Evolutionary conservation across 306 rosid genomes (phyloP).

Genomic region (Leucaena leucocephala): DNA sequence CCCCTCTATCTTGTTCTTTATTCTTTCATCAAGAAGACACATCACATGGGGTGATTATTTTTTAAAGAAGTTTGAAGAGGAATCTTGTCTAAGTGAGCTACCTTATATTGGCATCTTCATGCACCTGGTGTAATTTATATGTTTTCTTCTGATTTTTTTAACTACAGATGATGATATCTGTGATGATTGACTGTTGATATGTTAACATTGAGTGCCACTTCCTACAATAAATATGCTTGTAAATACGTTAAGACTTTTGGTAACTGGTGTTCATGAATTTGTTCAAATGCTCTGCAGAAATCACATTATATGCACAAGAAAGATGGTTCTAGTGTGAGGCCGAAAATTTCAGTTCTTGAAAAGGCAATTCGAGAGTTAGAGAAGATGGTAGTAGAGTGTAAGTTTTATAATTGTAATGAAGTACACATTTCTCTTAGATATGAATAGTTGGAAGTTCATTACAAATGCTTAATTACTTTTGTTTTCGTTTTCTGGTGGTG

Average conservation of each 20-base stretch:
- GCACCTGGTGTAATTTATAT: not conserved
- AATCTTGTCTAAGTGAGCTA: conserved; percentile 8
- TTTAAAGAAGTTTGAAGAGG: conserved; percentile 23
- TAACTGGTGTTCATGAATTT: conserved; percentile 25
- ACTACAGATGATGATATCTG: conserved; percentile 24
- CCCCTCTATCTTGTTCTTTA: too few species aligned
- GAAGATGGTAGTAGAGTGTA: conserved; percentile 95
- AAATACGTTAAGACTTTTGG: conserved; percentile 23
- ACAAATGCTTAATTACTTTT: conserved; percentile 1
- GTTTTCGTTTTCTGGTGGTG: conserved; percentile 5
- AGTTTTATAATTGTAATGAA: conserved; percentile 41
- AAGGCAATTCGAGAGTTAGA: conserved; percentile 89
- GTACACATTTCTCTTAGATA: conserved; percentile 19
- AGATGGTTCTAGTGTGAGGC: conserved; percentile 82
- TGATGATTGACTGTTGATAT: conserved; percentile 20
- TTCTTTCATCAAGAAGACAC: too few species aligned
- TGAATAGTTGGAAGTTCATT: conserved; percentile 7
- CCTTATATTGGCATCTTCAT: conserved; percentile 12
- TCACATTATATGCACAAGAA: conserved; percentile 57
- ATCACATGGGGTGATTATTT: conserved; percentile 14
- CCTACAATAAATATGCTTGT: conserved; percentile 20
- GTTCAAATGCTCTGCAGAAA: conserved; percentile 64
- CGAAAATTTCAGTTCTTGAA: conserved; percentile 85
- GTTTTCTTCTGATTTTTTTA: conserved; percentile 5
- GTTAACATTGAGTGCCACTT: not conserved